These are phyloP conservation scores for Epithemia pelagica DNA, from an alignment of 108 stramenopile genomes.

Conservation along the genomic window DNA sequence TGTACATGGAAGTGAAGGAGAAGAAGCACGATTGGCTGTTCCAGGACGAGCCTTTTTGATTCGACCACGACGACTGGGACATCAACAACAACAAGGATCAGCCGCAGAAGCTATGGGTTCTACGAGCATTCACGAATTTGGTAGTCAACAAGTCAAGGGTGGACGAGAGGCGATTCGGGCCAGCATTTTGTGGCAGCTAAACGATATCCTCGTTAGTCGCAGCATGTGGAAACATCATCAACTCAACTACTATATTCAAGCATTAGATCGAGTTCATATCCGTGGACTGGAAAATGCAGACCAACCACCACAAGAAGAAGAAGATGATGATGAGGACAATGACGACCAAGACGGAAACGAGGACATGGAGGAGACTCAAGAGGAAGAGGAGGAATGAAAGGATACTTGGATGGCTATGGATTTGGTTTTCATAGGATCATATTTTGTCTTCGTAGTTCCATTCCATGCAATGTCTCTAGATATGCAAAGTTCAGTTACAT, in stretches of 20 bases:
- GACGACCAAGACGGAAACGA: not conserved
- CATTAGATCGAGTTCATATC: slow-evolving; percentile 66
- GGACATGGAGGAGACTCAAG: not conserved
- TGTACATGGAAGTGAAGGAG: slow-evolving; percentile 59
- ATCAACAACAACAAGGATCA: too few relatives aligned
- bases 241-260: slow-evolving; percentile 68
- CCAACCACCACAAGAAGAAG: slow-evolving; percentile 14
- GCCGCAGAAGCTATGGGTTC: too few relatives aligned
- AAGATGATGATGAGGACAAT: slow-evolving; percentile 3
- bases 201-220: slow-evolving; percentile 73
- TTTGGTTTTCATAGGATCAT: too few relatives aligned
- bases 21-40: slow-evolving; percentile 49
- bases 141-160: slow-evolving; percentile 36
- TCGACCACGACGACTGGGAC: slow-evolving; percentile 63
- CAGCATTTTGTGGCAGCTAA: slow-evolving; percentile 75
- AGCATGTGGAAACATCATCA: slow-evolving; percentile 79
- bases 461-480: too few relatives aligned
- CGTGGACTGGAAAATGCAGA: slow-evolving; percentile 41
- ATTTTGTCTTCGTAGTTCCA: too few relatives aligned
- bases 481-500: too few relatives aligned
- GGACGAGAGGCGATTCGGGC: slow-evolving; percentile 74
- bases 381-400: not conserved
- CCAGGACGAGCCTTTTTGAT: slow-evolving; percentile 70
- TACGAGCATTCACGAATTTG: slow-evolving; percentile 82
- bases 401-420: too few relatives aligned